A percentile compares a stretch with the other conserved stretches of the same genome.
These are phyloP conservation scores for Paraurostyla sp. DNA, from an alignment of 73 alveolate species.

Conservation along the genomic window DNA sequence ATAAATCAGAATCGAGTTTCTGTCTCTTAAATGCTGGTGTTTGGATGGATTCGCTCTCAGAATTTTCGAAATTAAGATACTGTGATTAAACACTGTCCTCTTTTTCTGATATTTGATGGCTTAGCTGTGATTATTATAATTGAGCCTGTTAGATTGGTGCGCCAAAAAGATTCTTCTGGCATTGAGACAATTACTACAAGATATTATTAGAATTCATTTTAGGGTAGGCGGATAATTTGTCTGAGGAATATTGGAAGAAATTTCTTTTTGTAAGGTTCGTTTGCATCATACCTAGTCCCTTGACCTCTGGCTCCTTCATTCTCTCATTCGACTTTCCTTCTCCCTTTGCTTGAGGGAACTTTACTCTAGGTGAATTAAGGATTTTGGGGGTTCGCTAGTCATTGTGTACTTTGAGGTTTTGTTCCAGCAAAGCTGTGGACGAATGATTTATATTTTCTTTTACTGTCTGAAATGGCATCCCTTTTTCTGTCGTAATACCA, in stretches of 20 bases:
- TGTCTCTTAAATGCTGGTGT: slow-evolving; percentile 47
- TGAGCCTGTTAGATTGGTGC: neutral
- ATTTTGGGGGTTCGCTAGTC: neutral
- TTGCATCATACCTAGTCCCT: neutral
- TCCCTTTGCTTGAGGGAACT: neutral
- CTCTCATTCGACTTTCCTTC: neutral
- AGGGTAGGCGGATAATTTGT: neutral
- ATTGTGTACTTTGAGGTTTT: neutral
- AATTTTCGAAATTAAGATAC: neutral
- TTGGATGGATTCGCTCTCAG: slow-evolving; percentile 22
- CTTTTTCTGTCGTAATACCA: neutral
- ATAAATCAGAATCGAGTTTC: neutral
- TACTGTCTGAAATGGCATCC: slow-evolving; percentile 1
- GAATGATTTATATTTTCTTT: neutral
- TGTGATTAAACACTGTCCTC: slow-evolving; percentile 14
- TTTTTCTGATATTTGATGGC: slow-evolving; percentile 11
- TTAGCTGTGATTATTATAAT: neutral
- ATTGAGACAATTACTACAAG: neutral
- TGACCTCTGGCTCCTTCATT: slow-evolving; percentile 20
- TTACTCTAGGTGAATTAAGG: slow-evolving; percentile 23
- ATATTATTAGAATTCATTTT: neutral
- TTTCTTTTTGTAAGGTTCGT: slow-evolving; percentile 19
- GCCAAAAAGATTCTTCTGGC: slow-evolving; percentile 28
- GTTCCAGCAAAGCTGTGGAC: neutral
- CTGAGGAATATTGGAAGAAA: neutral